These are phyloP conservation scores for Penicillium sp. DNA, from an alignment of 2,329 filamentous ascomycete species.

Conservation along the genomic window DNA sequence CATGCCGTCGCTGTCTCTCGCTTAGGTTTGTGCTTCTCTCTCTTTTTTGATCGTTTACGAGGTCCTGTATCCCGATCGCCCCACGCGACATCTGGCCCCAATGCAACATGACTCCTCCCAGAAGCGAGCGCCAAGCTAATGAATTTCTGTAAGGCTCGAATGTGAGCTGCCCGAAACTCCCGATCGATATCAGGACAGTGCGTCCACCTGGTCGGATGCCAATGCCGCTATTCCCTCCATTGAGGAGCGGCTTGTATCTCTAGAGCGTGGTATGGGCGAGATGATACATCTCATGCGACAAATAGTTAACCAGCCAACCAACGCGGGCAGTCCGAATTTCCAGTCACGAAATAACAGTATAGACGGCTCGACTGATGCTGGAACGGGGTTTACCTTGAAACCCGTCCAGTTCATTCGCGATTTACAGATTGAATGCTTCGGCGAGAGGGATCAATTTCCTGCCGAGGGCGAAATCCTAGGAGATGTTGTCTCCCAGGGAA, in stretches of 20 bases:
- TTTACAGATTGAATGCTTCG: slow-evolving; percentile 33
- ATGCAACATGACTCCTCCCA: not conserved
- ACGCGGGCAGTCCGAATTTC: slow-evolving; percentile 18
- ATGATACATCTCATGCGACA: slow-evolving; percentile 36
- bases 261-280: slow-evolving; percentile 36
- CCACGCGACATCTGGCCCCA: not conserved
- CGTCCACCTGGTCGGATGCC: slow-evolving; percentile 31
- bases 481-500: slow-evolving; percentile 28
- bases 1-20: slow-evolving; percentile 38
- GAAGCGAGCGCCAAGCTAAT: slow-evolving; percentile 6
- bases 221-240: slow-evolving; percentile 33
- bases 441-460: slow-evolving; percentile 24
- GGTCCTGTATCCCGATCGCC: not conserved
- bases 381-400: slow-evolving; percentile 24
- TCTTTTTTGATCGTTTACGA: not conserved
- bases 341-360: slow-evolving; percentile 21
- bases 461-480: slow-evolving; percentile 24
- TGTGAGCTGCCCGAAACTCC: slow-evolving; percentile 36
- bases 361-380: slow-evolving; percentile 27
- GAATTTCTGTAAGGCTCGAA: slow-evolving; percentile 28
- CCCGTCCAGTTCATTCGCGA: slow-evolving; percentile 34
- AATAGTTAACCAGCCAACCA: slow-evolving; percentile 28
- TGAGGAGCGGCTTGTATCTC: slow-evolving; percentile 33
- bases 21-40: slow-evolving; percentile 27
- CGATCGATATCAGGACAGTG: slow-evolving; percentile 34